A percentile compares a stretch with the other conserved stretches of the same genome.
These are phyloP conservation scores for Gypsophila paniculata DNA, from an alignment of 179 eudicot species.

Conservation along the genomic window DNA sequence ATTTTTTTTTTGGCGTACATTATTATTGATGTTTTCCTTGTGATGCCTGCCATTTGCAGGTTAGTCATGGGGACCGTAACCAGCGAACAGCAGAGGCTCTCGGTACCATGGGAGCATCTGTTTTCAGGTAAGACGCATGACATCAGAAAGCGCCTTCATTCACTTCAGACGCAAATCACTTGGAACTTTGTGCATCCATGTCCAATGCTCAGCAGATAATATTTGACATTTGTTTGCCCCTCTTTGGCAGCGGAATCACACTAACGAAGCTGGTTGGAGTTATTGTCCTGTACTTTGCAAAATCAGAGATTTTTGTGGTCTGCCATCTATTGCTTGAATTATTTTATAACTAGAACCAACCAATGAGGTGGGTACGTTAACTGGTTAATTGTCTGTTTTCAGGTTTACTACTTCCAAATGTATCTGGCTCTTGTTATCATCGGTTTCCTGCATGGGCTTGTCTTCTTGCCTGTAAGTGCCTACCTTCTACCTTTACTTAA, in stretches of 20 bases:
- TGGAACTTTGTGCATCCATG: neutral
- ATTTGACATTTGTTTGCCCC: neutral
- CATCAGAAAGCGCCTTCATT: conserved; percentile 1
- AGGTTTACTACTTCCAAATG: conserved; percentile 97
- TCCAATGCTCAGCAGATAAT: neutral
- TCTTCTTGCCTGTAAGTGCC: conserved; percentile 76
- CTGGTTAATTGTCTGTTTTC: conserved; percentile 27
- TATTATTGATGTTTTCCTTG: neutral
- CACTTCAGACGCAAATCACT: neutral
- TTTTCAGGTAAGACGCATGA: conserved; percentile 56
- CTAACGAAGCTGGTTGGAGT: conserved; percentile 93
- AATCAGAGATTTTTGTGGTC: conserved; percentile 95
- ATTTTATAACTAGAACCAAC: neutral
- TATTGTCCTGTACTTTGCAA: conserved; percentile 80
- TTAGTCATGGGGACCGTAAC: conserved; percentile 68
- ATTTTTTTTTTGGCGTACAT: neutral
- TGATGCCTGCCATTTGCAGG: conserved; percentile 35
- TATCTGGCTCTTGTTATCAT: conserved; percentile 82
- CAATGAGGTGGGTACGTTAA: neutral
- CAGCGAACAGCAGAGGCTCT: conserved; percentile 65
- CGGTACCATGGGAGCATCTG: conserved; percentile 96
- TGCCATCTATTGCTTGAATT: conserved; percentile 12
- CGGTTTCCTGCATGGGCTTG: conserved; percentile 93
- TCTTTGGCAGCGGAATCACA: conserved; percentile 79
- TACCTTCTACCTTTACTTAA: neutral